Evolutionary conservation across 2,329 filamentous ascomycete genomes (phyloP), one percentile per base, ranked within the genome.

Genomic region (Aureobasidium pullulans): DNA sequence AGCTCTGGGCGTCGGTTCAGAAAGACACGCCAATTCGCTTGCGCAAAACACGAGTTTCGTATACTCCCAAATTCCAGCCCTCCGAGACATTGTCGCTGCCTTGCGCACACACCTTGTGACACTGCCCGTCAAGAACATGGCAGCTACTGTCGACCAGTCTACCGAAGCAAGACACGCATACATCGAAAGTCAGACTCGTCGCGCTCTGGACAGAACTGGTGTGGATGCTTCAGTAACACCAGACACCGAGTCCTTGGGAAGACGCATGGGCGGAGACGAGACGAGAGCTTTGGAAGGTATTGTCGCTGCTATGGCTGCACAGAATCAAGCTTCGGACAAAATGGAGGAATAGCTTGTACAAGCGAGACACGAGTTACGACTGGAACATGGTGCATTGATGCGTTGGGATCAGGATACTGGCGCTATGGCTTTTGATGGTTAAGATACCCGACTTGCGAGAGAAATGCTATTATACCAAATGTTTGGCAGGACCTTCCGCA

Each of bases 41-140:
- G 81, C 82, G 10, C 90, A 88, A 4, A 89, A 88, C 16, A 83
- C 88, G 0, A 81, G 84, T 15, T 96, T 96, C 71, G 85, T 89
- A 0, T 79, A 95, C 19, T 88, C 87, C 2, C 93, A 97, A 70
- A 78, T 96, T 19, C 89, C 90, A 31, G 84, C 90, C 0, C 78
- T 99, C 47, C 85, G 89, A 61, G 77, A 84, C 7, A 78, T 95
- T 7, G 77, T 96, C 50, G 78, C 83, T 9, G 80, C 82, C 11
- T 76, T 96, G 37, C 78, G 85, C 62, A 84, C 88, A 0, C 84
- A 86, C 61, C 75, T 95, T 31, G 72, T 73, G 5, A 70, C 72
- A 6, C 63, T 83, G 56, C 68, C 71, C 7, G 23, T 31, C 13
- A 54, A 36, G 34, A 43, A 43, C 40, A 49, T 48, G 48, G 43